These are phyloP conservation scores for Ophiostoma tasmaniense DNA, from an alignment of 2,329 filamentous ascomycete genomes.

Conservation along the genomic window DNA sequence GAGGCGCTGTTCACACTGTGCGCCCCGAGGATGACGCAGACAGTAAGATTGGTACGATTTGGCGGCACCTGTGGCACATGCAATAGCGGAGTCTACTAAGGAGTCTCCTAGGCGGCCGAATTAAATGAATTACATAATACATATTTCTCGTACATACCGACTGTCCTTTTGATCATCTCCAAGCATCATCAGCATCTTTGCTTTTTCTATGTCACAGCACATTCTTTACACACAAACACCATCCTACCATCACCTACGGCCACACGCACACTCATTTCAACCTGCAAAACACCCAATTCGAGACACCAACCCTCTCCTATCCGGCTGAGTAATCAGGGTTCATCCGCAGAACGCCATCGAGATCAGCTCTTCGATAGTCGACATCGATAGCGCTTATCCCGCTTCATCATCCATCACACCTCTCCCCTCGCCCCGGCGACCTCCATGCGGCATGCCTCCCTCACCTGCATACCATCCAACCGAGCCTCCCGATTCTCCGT, in stretches of 20 bases:
- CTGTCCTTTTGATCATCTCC: neutral
- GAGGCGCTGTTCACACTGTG: neutral
- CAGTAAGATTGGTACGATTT: constrained; percentile 5
- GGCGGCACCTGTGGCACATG: neutral
- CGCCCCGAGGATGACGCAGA: neutral
- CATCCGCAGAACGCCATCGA: constrained; percentile 10
- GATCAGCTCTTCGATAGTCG: neutral
- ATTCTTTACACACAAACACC: neutral
- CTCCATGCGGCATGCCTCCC: constrained; percentile 48
- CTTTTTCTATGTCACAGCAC: neutral
- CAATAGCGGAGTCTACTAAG: constrained; percentile 8
- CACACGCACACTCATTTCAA: neutral
- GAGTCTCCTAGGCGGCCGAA: constrained; percentile 11
- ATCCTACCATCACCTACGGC: neutral
- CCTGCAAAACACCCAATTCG: neutral
- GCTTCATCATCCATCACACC: neutral
- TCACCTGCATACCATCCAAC: constrained; percentile 43
- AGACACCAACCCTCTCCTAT: neutral
- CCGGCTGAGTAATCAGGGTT: constrained; percentile 6
- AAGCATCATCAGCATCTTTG: neutral
- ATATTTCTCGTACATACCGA: neutral
- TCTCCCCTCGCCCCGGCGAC: constrained; percentile 1
- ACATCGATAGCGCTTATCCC: neutral
- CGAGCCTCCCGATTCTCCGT: constrained; percentile 56
- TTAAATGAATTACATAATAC: constrained; percentile 3